Base-by-base conservation (phyloP, 768 basidiomycete genomes). In the Mycena belliarum region DNA sequence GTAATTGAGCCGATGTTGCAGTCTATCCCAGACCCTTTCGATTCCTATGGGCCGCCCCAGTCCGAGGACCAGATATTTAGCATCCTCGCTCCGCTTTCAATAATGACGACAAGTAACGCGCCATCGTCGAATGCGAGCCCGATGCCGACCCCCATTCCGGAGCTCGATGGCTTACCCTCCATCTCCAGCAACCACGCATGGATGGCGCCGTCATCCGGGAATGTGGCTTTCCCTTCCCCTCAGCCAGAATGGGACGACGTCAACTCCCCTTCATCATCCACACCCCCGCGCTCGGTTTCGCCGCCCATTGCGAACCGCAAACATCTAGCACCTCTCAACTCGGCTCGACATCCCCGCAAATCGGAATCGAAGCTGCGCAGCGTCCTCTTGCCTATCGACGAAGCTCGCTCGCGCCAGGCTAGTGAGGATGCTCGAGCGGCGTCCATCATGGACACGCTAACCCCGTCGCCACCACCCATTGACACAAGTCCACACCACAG, bases 21-120 rank as follows among this genome's bases (percentile, higher is more conserved):
- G 71, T 83, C 89, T 9, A 82, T 95, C 45, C 94, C 94, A 20
- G 95, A 97, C 70, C 92, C 95, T 29, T 96, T 96, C 61, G 94
- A 96, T 63, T 83, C 92, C 0, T 96, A 96, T 66, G 93, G 92
- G 5, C 90, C 91, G 21, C 88, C 89, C 3, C 91, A 89, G 65
- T 79, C 90, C 40, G 91, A 95, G 70, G 89, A 94, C 66, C 88
- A 93, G 68, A 95, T 97, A 63, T 96, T 96, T 75, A 92, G 86
- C 68, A 95, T 97, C 59, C 81, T 98, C 2, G 87, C 93, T 6
- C 95, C 95, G 3, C 78, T 93, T 29, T 89, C 89, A 29, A 86
- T 92, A 57, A 87, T 88, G 76, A 82, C 83, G 38, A 75, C 76
- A 75, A n/a, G 59, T 32, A 73, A 64, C 51, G 64, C 69, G 44